A percentile compares a stretch with the other conserved stretches of the same genome.
Conservation (phyloP, 768 basidiomycete species). For the Podaxis sp. region DNA sequence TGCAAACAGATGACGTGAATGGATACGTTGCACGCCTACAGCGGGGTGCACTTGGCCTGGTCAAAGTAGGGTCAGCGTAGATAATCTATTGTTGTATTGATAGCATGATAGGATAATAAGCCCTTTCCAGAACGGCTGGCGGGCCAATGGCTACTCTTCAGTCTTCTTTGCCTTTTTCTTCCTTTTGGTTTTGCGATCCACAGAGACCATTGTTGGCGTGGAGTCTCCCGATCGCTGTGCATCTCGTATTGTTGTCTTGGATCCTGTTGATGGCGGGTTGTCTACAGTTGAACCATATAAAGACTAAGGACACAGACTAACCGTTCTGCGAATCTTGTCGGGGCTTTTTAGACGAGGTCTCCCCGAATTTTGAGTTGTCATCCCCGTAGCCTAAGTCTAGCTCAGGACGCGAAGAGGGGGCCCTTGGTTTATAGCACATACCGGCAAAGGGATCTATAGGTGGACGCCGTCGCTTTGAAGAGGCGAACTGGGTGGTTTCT, state of each 20-base stretch:
- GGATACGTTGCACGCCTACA: slow-evolving; percentile 19
- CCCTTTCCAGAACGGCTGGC: background rate
- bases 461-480: slow-evolving; percentile 49
- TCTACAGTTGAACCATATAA: background rate
- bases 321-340: background rate
- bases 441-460: slow-evolving; percentile 69
- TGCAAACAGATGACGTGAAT: slow-evolving; percentile 17
- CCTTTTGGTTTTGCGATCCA: slow-evolving; percentile 26
- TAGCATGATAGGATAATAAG: background rate
- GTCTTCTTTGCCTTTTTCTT: slow-evolving; percentile 36
- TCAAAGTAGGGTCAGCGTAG: slow-evolving; percentile 11
- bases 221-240: background rate
- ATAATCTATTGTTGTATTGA: background rate
- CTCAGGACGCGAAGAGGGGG: background rate
- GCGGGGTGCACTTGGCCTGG: slow-evolving; percentile 18
- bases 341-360: slow-evolving; percentile 13
- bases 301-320: background rate
- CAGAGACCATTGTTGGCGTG: slow-evolving; percentile 5
- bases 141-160: background rate
- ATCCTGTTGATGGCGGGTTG: background rate
- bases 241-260: slow-evolving; percentile 11
- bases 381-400: slow-evolving; percentile 35
- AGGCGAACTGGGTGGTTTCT: slow-evolving; percentile 6
- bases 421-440: slow-evolving; percentile 22
- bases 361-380: slow-evolving; percentile 16